phyloP scores from a whole-genome alignment of 352 stramenopile genomes.

The Globisporangium okanoganense region DNA sequence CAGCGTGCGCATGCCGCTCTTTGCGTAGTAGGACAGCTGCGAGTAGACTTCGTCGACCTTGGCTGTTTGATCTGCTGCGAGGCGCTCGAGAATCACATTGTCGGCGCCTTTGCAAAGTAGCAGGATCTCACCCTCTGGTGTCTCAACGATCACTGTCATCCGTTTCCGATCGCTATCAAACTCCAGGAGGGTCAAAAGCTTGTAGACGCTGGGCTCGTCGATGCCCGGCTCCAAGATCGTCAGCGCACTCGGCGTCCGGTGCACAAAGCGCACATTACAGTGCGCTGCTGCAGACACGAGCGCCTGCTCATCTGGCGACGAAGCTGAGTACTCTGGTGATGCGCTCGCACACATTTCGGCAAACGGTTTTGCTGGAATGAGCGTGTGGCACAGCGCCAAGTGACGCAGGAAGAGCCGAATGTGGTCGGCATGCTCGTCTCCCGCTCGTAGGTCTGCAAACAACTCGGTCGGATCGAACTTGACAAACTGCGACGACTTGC shows the following conservation, averaged over 20 bases:
- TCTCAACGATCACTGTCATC: conserved; percentile 95
- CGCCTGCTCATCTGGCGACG: conserved; percentile 77
- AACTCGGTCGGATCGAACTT: conserved; percentile 70
- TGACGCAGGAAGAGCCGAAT: conserved; percentile 70
- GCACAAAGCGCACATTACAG: conserved; percentile 77
- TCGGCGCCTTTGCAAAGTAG: conserved; percentile 80
- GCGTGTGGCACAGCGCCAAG: conserved; percentile 75
- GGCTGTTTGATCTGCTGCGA: conserved; percentile 19
- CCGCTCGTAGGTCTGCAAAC: conserved; percentile 47
- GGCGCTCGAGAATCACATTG: conserved; percentile 74
- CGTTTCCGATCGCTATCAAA: conserved; percentile 98
- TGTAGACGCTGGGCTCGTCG: conserved; percentile 56
- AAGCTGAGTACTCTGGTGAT: conserved; percentile 69
- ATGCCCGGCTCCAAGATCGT: conserved; percentile 48
- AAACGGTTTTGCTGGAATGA: conserved; percentile 69
- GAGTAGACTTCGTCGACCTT: conserved; percentile 34
- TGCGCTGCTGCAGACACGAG: conserved; percentile 69
- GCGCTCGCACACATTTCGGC: conserved; percentile 76
- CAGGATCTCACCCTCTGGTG: conserved; percentile 47
- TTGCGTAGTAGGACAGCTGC: conserved; percentile 65
- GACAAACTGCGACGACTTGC: conserved; percentile 34
- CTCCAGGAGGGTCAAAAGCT: conserved; percentile 92
- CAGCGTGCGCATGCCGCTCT: conserved; percentile 75
- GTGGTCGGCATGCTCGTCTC: conserved; percentile 29
- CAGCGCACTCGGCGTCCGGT: conserved; percentile 60